These are phyloP conservation scores for Anaeromyces robustus DNA, from an alignment of 192 early-diverging fungal genomes.

Conservation along the genomic window DNA sequence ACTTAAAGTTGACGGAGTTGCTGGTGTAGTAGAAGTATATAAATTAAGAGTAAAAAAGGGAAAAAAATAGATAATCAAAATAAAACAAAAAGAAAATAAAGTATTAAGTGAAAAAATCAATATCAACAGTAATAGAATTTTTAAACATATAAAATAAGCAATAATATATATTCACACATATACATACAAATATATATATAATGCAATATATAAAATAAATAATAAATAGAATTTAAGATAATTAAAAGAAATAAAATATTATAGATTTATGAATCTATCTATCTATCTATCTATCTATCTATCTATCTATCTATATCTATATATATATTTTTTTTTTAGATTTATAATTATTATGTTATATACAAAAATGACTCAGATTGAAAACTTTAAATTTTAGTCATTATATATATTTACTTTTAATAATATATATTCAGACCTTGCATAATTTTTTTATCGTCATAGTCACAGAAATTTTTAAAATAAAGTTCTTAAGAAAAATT, in stretches of 20 bases:
- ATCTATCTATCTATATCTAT: background rate
- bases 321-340: background rate
- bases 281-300: no score
- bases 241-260: no score
- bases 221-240: no score
- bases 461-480: background rate
- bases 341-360: background rate
- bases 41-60: background rate
- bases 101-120: no score
- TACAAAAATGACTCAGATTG: background rate
- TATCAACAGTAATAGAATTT: background rate
- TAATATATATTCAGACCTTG: background rate
- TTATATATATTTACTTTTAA: background rate
- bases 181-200: no score
- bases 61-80: background rate
- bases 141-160: no score
- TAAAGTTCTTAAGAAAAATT: no score
- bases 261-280: no score
- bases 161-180: no score
- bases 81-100: background rate
- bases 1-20: background rate
- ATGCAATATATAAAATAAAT: no score
- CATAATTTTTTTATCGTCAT: background rate
- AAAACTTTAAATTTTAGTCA: background rate
- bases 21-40: background rate